Evolutionary conservation across 805 yeast species (phyloP), one percentile per base, ranked within the genome.

Genomic region (Yarrowia hollandica): DNA sequence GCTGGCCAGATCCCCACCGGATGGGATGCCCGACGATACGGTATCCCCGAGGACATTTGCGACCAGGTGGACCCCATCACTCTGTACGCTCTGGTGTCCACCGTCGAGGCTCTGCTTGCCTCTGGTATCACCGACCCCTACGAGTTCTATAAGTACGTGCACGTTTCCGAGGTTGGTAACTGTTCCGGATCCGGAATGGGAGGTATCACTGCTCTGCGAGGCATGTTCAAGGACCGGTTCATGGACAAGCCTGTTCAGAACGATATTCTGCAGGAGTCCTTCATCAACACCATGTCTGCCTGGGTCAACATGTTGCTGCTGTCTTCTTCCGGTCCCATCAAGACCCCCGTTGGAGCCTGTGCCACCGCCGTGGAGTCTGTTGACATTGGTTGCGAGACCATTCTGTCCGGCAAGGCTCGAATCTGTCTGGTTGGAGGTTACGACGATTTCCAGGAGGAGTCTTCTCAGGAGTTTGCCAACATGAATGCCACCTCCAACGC

Each of bases 111-210:
- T 1, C 85, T 94, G 66, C 80, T 94, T 66, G 76, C 92, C 60
- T 82, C 97, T 64, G 99, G 99, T 86, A 78, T 94, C 69, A 90
- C 97, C 62, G 99, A 94, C 73, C 99, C 99, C 64, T 94, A 90
- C 74, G 99, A 94, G 79, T 90, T 95, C 81, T 94, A 94, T 82
- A 86, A 92, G 77, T 95, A 94, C 73, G 96, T 95, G 54, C 99
- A 94, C 74, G 96, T 94, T 60, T 90, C 98, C 46, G 98, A 94
- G 77, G 90, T 94, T 67, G 99, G 99, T 79, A 95, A 92, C 82
- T 91, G 98, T 82, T 87, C 96, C 50, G 99, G 99, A 79, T 90
- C 97, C 60, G 99, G 99, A 83, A 92, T 94, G 96, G 99, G 99
- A 77, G 99, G 99, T 86, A 95, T 92, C 68, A 74, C 87, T 67